Evolutionary conservation across 2,329 filamentous ascomycete genomes (phyloP).

Genomic region (Fulvia fulva): DNA sequence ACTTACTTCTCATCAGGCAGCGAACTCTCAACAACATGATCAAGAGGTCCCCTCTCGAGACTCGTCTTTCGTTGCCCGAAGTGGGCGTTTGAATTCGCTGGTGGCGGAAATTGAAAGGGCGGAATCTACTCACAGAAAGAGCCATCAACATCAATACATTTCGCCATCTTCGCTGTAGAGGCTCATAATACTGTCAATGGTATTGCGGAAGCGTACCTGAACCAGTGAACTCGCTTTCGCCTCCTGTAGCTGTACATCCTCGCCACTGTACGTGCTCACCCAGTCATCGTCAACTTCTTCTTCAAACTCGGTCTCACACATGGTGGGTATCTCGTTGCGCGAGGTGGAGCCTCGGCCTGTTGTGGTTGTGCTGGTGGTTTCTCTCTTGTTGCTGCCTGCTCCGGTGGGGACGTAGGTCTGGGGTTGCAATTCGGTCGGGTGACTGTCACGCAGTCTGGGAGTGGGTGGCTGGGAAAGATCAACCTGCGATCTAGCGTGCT

Average conservation of each 20-base stretch:
- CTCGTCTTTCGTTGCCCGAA: neutral
- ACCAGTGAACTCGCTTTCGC: slow-evolving; percentile 25
- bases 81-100: slow-evolving; percentile 1
- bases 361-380: slow-evolving; percentile 8
- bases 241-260: slow-evolving; percentile 21
- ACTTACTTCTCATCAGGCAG: slow-evolving; percentile 29
- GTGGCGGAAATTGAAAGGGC: neutral
- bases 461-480: slow-evolving; percentile 11
- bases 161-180: slow-evolving; percentile 19
- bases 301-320: slow-evolving; percentile 24
- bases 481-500: slow-evolving; percentile 13
- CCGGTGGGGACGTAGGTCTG: slow-evolving; percentile 10
- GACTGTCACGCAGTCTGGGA: slow-evolving; percentile 1
- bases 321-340: slow-evolving; percentile 21
- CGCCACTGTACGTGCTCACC: slow-evolving; percentile 27
- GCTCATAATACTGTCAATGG: slow-evolving; percentile 28
- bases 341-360: slow-evolving; percentile 9
- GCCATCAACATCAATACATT: slow-evolving; percentile 17
- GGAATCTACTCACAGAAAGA: neutral
- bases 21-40: slow-evolving; percentile 23
- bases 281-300: slow-evolving; percentile 24
- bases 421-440: slow-evolving; percentile 3
- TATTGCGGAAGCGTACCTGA: slow-evolving; percentile 29
- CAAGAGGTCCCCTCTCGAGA: slow-evolving; percentile 16
- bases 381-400: neutral